Evolutionary conservation across 2,329 filamentous ascomycete genomes (phyloP).

Genomic region (Diaporthe eres): DNA sequence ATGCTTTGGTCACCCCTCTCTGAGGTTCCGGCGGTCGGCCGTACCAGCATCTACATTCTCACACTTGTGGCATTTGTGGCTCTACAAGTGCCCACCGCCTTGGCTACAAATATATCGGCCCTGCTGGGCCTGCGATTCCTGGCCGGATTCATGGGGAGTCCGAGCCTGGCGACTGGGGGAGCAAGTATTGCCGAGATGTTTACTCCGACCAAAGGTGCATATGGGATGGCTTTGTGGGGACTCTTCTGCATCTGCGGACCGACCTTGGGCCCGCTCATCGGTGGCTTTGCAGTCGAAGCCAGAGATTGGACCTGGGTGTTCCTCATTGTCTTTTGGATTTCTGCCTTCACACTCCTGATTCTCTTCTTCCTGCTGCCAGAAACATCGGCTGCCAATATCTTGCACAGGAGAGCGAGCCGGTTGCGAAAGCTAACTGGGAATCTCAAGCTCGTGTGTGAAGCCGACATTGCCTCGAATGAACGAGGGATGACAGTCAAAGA

Average conservation of each 20-base stretch:
- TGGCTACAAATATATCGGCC: constrained; percentile 73
- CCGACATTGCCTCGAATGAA: constrained; percentile 61
- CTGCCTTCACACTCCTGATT: constrained; percentile 68
- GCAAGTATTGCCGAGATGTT: constrained; percentile 68
- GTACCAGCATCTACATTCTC: constrained; percentile 76
- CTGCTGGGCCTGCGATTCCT: constrained; percentile 75
- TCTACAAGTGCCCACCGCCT: constrained; percentile 73
- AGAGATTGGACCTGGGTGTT: constrained; percentile 74
- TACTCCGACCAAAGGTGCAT: constrained; percentile 69
- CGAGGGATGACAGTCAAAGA: constrained; percentile 56
- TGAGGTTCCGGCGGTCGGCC: constrained; percentile 76
- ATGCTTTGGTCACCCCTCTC: constrained; percentile 76
- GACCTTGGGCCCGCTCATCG: constrained; percentile 72
- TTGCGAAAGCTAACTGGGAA: constrained; percentile 55
- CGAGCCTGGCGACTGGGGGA: constrained; percentile 72
- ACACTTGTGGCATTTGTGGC: constrained; percentile 79
- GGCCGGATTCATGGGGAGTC: constrained; percentile 76
- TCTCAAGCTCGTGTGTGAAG: constrained; percentile 66
- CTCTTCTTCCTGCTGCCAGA: constrained; percentile 76
- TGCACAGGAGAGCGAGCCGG: constrained; percentile 65
- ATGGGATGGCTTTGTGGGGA: constrained; percentile 72
- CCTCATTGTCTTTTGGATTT: constrained; percentile 75
- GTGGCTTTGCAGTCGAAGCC: constrained; percentile 70
- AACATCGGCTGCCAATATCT: constrained; percentile 67
- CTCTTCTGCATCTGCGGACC: constrained; percentile 59